Conservation (phyloP, 495 filamentous ascomycete species). For the Friedmanniomyces endolithicus region DNA sequence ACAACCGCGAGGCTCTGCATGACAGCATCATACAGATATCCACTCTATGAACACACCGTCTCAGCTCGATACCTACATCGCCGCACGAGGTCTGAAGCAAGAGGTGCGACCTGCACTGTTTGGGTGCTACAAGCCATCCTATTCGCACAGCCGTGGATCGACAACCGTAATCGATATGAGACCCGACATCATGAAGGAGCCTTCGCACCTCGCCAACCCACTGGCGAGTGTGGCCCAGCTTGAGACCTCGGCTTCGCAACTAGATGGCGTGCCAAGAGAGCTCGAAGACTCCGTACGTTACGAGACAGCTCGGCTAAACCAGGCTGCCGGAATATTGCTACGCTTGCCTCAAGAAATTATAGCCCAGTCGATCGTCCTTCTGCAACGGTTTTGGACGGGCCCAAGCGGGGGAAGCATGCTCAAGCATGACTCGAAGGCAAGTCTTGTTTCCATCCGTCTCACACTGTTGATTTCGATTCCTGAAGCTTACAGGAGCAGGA, state of each 20-base stretch:
- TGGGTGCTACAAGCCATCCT: too few species aligned
- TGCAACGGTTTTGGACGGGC: conserved; percentile 76
- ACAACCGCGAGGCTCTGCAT: too few species aligned
- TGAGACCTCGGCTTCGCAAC: conserved; percentile 49
- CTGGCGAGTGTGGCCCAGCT: conserved; percentile 77
- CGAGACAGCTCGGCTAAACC: conserved; percentile 63
- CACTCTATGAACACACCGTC: background rate
- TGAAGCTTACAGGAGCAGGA: conserved; percentile 39
- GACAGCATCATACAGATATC: too few species aligned
- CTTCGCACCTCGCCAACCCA: conserved; percentile 61
- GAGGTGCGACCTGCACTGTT: background rate
- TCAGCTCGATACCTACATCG: background rate
- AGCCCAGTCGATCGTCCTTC: conserved; percentile 74
- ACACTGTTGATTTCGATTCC: background rate
- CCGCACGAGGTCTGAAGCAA: background rate
- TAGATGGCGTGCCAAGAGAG: conserved; percentile 61
- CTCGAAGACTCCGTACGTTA: conserved; percentile 62
- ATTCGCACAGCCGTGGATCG: too few species aligned
- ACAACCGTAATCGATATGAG: conserved; percentile 5
- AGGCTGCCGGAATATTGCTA: conserved; percentile 75
- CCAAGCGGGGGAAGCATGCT: conserved; percentile 50
- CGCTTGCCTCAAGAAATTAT: conserved; percentile 80
- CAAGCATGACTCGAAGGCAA: conserved; percentile 45
- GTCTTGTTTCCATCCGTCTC: background rate
- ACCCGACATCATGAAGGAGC: conserved; percentile 6